A percentile compares a stretch with the other conserved stretches of the same genome.
Conservation (phyloP, 2,329 filamentous ascomycete genomes). For the Pyrenophora graminea region DNA sequence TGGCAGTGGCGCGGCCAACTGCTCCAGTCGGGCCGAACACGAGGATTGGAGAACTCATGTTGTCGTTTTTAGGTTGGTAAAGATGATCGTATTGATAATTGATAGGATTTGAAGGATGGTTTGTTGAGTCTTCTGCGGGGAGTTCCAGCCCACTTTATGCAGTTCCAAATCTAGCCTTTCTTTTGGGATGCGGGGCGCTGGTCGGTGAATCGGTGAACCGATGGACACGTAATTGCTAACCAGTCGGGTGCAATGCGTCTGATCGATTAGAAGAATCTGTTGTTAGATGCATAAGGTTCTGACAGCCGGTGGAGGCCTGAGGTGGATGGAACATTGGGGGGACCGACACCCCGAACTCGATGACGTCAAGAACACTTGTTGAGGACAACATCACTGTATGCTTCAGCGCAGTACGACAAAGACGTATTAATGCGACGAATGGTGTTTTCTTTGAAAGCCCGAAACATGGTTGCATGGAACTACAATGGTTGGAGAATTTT, state of each 20-base stretch:
- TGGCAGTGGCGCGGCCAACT: constrained; percentile 50
- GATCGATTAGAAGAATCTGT: too few species aligned
- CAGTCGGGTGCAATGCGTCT: too few species aligned
- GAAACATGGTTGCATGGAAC: too few species aligned
- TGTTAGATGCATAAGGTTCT: background rate
- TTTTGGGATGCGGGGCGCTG: too few species aligned
- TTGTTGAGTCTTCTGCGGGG: background rate
- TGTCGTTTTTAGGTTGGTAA: background rate
- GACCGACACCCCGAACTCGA: background rate
- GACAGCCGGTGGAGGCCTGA: background rate
- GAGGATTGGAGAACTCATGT: constrained; percentile 26
- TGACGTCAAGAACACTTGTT: background rate
- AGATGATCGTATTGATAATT: background rate
- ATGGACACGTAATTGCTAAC: too few species aligned
- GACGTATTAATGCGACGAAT: too few species aligned
- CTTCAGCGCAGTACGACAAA: too few species aligned
- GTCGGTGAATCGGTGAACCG: too few species aligned
- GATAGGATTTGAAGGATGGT: background rate
- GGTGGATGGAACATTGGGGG: background rate
- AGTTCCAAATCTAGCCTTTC: background rate
- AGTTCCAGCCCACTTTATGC: background rate
- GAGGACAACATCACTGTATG: background rate
- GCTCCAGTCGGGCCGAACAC: constrained; percentile 58
- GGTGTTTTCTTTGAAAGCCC: too few species aligned
- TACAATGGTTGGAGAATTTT: too few species aligned